phyloP scores from a whole-genome alignment of 768 basidiomycete genomes.

The Phanerodontia chrysosporium region DNA sequence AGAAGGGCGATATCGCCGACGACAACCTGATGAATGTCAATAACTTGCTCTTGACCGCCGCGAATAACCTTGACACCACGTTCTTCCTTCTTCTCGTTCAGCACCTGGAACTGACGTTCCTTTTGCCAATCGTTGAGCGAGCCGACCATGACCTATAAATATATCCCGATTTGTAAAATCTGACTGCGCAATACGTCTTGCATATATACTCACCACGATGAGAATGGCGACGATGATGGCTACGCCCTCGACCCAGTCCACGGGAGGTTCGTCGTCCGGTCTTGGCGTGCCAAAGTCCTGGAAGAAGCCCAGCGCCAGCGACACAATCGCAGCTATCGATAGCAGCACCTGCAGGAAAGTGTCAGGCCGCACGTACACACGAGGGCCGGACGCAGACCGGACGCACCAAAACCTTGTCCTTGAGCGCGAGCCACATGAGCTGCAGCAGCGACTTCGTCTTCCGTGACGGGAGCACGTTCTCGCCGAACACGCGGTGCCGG shows the following conservation, averaged over 20 bases:
- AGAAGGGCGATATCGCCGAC: slow-evolving; percentile 91
- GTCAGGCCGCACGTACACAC: not conserved
- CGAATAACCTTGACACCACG: slow-evolving; percentile 72
- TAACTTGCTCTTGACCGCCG: slow-evolving; percentile 24
- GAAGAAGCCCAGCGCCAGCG: slow-evolving; percentile 90
- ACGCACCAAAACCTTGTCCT: slow-evolving; percentile 61
- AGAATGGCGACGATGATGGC: slow-evolving; percentile 73
- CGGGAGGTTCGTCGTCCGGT: slow-evolving; percentile 58
- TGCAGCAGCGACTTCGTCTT: slow-evolving; percentile 44
- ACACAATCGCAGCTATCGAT: slow-evolving; percentile 88
- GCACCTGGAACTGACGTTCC: slow-evolving; percentile 87
- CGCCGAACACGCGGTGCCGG: slow-evolving; percentile 46
- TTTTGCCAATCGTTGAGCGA: slow-evolving; percentile 98
- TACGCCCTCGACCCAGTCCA: slow-evolving; percentile 97
- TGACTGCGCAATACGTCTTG: not conserved
- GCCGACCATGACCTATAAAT: slow-evolving; percentile 73
- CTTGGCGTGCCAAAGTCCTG: slow-evolving; percentile 81
- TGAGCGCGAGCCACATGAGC: slow-evolving; percentile 59
- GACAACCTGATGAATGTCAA: slow-evolving; percentile 65
- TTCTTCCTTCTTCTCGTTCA: slow-evolving; percentile 96
- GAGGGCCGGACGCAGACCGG: not conserved
- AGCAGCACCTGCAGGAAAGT: slow-evolving; percentile 67
- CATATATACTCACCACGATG: slow-evolving; percentile 58
- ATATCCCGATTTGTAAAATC: not conserved
- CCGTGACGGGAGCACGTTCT: slow-evolving; percentile 45